Evolutionary conservation across 1,284 basidiomycete genomes (phyloP).

Genomic region (Lignosus rhinocerotis): DNA sequence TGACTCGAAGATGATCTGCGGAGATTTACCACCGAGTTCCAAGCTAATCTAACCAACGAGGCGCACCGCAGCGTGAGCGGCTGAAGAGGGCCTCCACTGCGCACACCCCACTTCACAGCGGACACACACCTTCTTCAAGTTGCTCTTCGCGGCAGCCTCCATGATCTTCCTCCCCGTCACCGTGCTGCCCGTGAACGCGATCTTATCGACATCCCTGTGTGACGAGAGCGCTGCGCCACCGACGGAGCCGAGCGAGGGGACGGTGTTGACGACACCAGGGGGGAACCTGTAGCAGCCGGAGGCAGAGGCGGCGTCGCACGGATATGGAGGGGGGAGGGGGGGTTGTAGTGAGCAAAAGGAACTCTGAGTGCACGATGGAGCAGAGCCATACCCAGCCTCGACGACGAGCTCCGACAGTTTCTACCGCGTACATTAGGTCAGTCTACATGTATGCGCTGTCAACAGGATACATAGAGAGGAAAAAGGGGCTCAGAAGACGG

Average conservation of each 20-base stretch:
- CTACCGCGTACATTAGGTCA: constrained; percentile 34
- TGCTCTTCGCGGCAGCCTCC: constrained; percentile 90
- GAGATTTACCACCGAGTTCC: constrained; percentile 96
- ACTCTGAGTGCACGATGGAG: background rate
- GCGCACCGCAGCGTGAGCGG: background rate
- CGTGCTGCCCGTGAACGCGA: constrained; percentile 84
- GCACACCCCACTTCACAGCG: background rate
- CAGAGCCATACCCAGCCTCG: constrained; percentile 26
- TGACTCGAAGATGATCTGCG: constrained; percentile 82
- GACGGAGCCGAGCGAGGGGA: constrained; percentile 79
- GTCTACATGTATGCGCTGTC: background rate
- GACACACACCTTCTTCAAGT: constrained; percentile 76
- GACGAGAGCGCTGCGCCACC: constrained; percentile 84
- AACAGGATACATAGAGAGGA: background rate
- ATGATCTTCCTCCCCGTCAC: constrained; percentile 90
- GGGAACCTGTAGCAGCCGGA: constrained; percentile 65
- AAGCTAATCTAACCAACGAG: constrained; percentile 67
- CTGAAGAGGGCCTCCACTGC: no score
- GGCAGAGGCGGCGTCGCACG: constrained; percentile 13
- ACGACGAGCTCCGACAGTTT: constrained; percentile 79
- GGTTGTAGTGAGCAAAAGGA: background rate
- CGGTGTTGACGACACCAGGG: constrained; percentile 89
- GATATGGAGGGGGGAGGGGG: background rate
- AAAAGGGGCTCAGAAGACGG: background rate
- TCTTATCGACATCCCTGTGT: constrained; percentile 83